These are phyloP conservation scores for Botryobasidium botryosum DNA, from an alignment of 768 basidiomycete genomes.

Conservation along the genomic window DNA sequence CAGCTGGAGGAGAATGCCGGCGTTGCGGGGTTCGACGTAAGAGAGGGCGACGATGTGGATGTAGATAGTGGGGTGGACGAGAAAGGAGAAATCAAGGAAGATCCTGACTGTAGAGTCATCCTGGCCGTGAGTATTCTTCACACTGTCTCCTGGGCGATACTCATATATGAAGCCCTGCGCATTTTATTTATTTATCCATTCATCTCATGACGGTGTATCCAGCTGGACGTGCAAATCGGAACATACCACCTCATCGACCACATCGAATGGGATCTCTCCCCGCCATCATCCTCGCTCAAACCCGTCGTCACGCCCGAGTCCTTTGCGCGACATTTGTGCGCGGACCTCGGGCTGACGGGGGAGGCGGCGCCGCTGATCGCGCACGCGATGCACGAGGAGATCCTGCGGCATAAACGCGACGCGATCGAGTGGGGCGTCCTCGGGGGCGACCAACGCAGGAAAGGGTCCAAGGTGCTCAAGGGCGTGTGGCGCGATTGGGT, in stretches of 20 bases:
- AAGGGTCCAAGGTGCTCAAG: constrained; percentile 64
- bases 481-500: constrained; percentile 94
- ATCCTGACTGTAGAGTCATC: constrained; percentile 24
- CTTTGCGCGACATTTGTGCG: constrained; percentile 63
- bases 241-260: constrained; percentile 84
- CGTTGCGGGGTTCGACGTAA: constrained; percentile 59
- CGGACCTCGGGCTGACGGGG: constrained; percentile 74
- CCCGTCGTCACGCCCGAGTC: constrained; percentile 49
- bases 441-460: constrained; percentile 29
- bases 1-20: constrained; percentile 85
- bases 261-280: constrained; percentile 98
- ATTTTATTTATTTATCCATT: constrained; percentile 5
- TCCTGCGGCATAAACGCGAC: constrained; percentile 89
- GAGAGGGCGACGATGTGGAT: constrained; percentile 33
- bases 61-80: constrained; percentile 22
- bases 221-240: constrained; percentile 96
- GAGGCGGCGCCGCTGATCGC: constrained; percentile 81
- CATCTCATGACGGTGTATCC: constrained; percentile 10
- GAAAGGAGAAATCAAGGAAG: constrained; percentile 32
- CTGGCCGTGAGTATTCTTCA: too few species aligned
- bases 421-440: constrained; percentile 89
- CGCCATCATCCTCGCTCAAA: constrained; percentile 26
- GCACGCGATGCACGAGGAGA: constrained; percentile 88
- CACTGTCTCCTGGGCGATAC: neutral
- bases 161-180: constrained; percentile 3